Evolutionary conservation across 345 rosid genomes (phyloP), one percentile per base, ranked within the genome.

Genomic region (Laguncularia racemosa): DNA sequence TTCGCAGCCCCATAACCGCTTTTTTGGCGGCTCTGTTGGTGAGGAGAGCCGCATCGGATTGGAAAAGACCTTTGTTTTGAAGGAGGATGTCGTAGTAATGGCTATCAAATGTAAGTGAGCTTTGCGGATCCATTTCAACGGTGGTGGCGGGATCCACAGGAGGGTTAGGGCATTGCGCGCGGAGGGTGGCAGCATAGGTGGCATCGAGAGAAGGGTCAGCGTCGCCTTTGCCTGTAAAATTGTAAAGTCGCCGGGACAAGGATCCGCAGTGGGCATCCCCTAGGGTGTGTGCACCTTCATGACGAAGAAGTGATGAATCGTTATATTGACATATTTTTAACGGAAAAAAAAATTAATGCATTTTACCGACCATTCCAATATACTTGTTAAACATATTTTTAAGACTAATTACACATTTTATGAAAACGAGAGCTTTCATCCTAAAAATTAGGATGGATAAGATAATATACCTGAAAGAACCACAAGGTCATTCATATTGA

Each of bases 71-170:
- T 62, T 78, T 75, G 63, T 75, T 77, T 17, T 73, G 67, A 21
- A 77, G 56, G 21, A 85, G 78, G 3, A 62, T 52, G 0, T 57
- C 60, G 74, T 61, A 85, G 72, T 80, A 85, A 64, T 64, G 67
- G 16, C 66, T 52, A 51, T 85, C 85, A 44, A 85, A 83, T 9
- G 60, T 73, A 54, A 46, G 66, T 74, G 63, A 81, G 70, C 83
- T 85, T 15, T 83, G 86, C 1, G 89, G 93, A 50, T 83, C 89
- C 93, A 85, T 83, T 20, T 71, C 79, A 13, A 70, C 55, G 6
- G 65, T 1, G 2, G 76, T 62, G 11, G 12, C 76, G 44, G 33
- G 46, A 50, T 73, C 76, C 48, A 67, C 73, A 0, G 80, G 81
- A 56, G 70, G 77, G 53, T 33, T 33, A 33, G 40, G 40, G 11